phyloP scores from a whole-genome alignment of 2,329 filamentous ascomycete genomes.

The Epichloe hybrida region DNA sequence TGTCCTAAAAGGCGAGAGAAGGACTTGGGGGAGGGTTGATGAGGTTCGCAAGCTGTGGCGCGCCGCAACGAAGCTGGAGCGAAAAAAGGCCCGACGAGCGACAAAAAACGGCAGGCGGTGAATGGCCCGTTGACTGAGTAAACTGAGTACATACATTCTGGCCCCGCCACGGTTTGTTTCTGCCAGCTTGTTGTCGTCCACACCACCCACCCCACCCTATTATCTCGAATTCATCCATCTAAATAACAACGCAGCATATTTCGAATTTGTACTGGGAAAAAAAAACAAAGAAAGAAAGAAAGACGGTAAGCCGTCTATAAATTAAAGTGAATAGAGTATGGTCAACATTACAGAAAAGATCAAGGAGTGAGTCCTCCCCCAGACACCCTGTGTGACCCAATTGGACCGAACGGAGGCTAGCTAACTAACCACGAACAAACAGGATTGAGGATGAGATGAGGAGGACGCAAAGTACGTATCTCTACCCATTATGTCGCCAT shows the following conservation, averaged over 20 bases:
- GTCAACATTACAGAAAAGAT: constrained; percentile 99
- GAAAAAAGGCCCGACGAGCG: not conserved
- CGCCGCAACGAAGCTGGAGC: not conserved
- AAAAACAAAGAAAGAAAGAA: no score
- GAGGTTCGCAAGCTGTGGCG: not conserved
- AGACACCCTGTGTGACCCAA: not conserved
- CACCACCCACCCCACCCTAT: not conserved
- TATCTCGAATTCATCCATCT: not conserved
- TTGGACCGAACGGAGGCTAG: constrained; percentile 1
- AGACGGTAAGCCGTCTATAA: constrained; percentile 20
- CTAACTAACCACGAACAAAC: constrained; percentile 12
- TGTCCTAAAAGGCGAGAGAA: no score
- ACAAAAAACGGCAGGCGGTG: constrained; percentile 2
- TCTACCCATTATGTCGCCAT: not conserved
- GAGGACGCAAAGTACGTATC: constrained; percentile 79
- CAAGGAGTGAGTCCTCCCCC: constrained; percentile 62
- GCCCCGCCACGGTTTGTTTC: constrained; percentile 3
- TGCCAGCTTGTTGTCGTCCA: not conserved
- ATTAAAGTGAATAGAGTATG: constrained; percentile 44
- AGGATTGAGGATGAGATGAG: constrained; percentile 99
- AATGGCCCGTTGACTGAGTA: not conserved
- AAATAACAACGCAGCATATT: not conserved
- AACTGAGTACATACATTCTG: not conserved
- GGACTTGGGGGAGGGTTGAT: not conserved
- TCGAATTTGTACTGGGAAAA: not conserved